Conservation (phyloP, 1,284 basidiomycete genomes). For the Malassezia caprae region DNA sequence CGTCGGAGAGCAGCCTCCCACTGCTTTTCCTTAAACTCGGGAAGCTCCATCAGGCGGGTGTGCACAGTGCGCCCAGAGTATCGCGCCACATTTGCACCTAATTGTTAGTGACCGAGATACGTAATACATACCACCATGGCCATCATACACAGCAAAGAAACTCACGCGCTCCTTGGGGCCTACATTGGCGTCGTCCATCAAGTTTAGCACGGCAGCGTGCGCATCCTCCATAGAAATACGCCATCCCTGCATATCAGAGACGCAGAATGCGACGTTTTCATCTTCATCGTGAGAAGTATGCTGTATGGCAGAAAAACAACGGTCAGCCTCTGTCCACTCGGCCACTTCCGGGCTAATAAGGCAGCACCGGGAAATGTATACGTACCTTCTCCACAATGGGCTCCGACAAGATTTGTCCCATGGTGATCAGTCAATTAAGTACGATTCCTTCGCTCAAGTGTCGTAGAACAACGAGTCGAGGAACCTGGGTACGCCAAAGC, state of each 20-base stretch:
- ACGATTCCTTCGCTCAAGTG: not conserved
- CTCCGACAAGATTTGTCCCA: slow-evolving; percentile 52
- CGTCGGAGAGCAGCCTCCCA: slow-evolving; percentile 73
- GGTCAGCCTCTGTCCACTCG: not conserved
- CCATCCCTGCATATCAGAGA: slow-evolving; percentile 99
- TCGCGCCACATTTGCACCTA: slow-evolving; percentile 77
- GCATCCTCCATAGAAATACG: slow-evolving; percentile 98
- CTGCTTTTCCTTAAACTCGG: slow-evolving; percentile 61
- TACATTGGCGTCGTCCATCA: slow-evolving; percentile 23
- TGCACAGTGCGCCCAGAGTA: slow-evolving; percentile 85
- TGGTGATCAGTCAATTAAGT: slow-evolving; percentile 17
- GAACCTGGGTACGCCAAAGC: not conserved
- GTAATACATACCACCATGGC: slow-evolving; percentile 72
- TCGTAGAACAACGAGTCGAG: not conserved
- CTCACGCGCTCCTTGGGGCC: slow-evolving; percentile 34
- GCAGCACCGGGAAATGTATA: not conserved
- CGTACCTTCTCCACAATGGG: slow-evolving; percentile 62
- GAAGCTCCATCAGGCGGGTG: slow-evolving; percentile 63
- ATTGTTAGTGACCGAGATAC: not conserved
- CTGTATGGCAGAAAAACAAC: slow-evolving; percentile 49
- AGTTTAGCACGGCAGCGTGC: slow-evolving; percentile 65
- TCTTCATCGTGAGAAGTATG: slow-evolving; percentile 68
- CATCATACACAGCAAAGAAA: slow-evolving; percentile 96
- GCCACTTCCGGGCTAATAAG: not conserved
- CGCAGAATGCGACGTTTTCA: slow-evolving; percentile 66